Base-by-base conservation (phyloP, 148 eudicot species). In the Simmondsia chinensis region DNA sequence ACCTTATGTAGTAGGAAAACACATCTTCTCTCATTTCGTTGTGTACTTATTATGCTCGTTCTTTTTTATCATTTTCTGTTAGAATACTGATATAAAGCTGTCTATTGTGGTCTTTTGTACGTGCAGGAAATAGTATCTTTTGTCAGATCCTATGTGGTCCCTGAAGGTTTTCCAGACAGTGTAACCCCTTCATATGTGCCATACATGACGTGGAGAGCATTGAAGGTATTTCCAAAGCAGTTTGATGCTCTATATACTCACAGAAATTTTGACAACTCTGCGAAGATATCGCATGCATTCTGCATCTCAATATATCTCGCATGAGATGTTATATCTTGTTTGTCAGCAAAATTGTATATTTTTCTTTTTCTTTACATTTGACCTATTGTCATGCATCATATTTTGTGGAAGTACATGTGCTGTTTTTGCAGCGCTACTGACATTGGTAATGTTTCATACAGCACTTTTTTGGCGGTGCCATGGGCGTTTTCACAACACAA, bases 391-490 rank as follows among this genome's bases (percentile, higher is more conserved):
- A n/a, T n/a, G n/a, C n/a, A n/a, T 7, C 50, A 26, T 27, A 29
- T 20, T 30, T 28, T n/a, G n/a, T n/a, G n/a, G n/a, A n/a, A 9
- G 17, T 9, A 14, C 18, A 18, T 46, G 9, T 20, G n/a, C 50
- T 43, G 24, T 43, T 60, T 31, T 39, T 52, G 8, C 35, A 6
- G 42, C 30, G 20, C 49, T 25, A 3, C 31, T 59, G 34, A 53
- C 37, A 23, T 14, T 46, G 20, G 2, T 20, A 6, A 20, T 63
- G 5, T 66, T 38, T 15, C 25, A 22, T 71, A 41, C 57, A 91
- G 95, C 93, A 91, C 72, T 82, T 91, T 54, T 91, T 91, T 65
- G 99, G 99, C 53, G 99, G 99, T 60, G 99, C 99, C 20, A 91
- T 91, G 87, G 81, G 99, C 23, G 99, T 91, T 54, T 91, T 91